phyloP scores from a whole-genome alignment of 148 eudicot genomes.

The Rhododendron ovatum region DNA sequence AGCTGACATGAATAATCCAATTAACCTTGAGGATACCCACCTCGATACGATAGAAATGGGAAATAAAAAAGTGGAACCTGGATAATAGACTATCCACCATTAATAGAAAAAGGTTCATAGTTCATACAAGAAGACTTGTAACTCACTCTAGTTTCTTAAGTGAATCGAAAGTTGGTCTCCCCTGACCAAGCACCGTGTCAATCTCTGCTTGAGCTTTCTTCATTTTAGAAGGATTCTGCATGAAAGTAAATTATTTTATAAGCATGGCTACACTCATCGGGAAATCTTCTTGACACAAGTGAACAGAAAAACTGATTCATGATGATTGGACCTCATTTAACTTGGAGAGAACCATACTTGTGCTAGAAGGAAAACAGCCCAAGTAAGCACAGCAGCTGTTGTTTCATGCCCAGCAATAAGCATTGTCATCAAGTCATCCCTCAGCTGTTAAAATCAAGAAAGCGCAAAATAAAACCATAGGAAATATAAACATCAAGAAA shows the following conservation, averaged over 20 bases:
- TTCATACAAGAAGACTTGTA: neutral
- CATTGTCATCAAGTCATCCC: constrained; percentile 99
- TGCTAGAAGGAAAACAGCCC: constrained; percentile 90
- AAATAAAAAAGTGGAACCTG: neutral
- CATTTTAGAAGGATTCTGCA: constrained; percentile 91
- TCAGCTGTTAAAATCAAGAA: constrained; percentile 50
- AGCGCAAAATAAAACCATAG: neutral
- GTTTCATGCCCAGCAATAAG: constrained; percentile 99
- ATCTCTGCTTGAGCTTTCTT: constrained; percentile 94
- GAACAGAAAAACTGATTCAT: neutral
- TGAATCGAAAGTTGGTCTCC: constrained; percentile 59
- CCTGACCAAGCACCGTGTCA: constrained; percentile 72
- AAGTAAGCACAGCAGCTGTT: constrained; percentile 97
- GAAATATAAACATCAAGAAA: neutral
- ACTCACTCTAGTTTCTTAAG: constrained; percentile 76
- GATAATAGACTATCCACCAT: neutral
- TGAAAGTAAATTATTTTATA: constrained; percentile 6
- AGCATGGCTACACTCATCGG: neutral
- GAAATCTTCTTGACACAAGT: neutral
- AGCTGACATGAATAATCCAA: neutral
- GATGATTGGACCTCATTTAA: neutral
- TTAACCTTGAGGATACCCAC: neutral
- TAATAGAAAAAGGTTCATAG: constrained; percentile 6
- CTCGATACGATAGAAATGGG: neutral
- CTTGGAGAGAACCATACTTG: constrained; percentile 43